Conservation (phyloP, 225 moss, liverwort and hornwort species). For the Pseudisothecium myosuroides region DNA sequence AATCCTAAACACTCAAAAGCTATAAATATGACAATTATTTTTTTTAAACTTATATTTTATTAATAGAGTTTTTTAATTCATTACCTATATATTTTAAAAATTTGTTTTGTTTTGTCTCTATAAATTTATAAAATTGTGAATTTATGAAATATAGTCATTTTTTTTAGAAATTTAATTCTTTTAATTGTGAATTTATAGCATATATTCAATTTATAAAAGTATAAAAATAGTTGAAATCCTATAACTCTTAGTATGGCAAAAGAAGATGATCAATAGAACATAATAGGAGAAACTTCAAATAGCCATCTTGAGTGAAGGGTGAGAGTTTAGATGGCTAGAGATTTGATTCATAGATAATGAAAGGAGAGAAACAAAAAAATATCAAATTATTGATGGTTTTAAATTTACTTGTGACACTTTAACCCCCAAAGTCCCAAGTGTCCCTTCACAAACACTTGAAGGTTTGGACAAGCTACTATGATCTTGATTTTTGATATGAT, state of each 20-base stretch:
- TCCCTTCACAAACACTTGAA: neutral
- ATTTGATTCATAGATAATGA: neutral
- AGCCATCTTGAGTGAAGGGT: neutral
- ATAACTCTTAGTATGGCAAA: neutral
- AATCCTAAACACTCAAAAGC: neutral
- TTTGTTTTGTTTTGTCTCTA: neutral
- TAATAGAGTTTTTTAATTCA: neutral
- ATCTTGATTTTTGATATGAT: no score
- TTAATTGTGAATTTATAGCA: no score
- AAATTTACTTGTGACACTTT: neutral
- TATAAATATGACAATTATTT: neutral
- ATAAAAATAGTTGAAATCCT: neutral
- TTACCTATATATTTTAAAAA: neutral
- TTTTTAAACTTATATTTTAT: neutral
- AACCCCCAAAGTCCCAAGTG: neutral
- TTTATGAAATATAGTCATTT: no score
- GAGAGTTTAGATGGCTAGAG: neutral
- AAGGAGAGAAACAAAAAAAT: neutral
- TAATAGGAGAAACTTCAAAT: neutral
- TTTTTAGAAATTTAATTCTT: no score
- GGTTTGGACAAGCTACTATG: no score
- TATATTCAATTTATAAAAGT: neutral
- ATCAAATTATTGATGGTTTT: neutral
- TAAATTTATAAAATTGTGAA: neutral
- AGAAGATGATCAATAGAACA: neutral